Conservation (phyloP, 345 rosid species). For the Eucalyptus melliodora region DNA sequence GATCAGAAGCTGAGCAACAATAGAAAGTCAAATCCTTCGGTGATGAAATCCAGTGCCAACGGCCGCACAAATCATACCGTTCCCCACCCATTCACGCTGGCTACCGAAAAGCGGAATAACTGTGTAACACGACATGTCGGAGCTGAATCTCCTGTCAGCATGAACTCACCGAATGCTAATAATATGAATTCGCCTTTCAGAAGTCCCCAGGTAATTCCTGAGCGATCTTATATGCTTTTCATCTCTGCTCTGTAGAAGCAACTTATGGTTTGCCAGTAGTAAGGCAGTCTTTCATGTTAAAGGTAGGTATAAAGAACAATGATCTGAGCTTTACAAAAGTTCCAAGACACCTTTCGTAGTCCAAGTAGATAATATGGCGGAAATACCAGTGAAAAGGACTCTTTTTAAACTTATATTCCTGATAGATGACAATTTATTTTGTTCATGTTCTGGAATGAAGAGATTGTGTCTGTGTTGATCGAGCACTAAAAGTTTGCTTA, state of each 20-base stretch:
- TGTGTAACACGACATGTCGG: constrained; percentile 2
- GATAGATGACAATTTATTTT: neutral
- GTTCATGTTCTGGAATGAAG: neutral
- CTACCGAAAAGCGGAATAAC: constrained; percentile 38
- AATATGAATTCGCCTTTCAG: constrained; percentile 27
- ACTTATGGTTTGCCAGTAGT: neutral
- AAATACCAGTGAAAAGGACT: neutral
- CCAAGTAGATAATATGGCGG: neutral
- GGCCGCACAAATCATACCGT: constrained; percentile 7
- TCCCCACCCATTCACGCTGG: constrained; percentile 37
- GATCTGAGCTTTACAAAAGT: neutral
- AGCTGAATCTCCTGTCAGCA: constrained; percentile 4
- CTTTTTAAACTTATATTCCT: neutral
- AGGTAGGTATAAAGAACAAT: neutral
- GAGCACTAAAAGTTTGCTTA: neutral
- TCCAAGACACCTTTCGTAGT: neutral
- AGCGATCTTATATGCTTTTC: neutral
- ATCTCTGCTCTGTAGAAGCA: neutral
- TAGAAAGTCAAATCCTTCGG: constrained; percentile 16
- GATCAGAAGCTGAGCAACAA: constrained; percentile 6
- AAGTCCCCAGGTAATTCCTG: constrained; percentile 37
- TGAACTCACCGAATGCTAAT: constrained; percentile 13
- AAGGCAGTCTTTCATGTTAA: neutral
- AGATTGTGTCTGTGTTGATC: neutral
- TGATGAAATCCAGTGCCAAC: constrained; percentile 13